phyloP scores from a whole-genome alignment of 164 flowering plant species.

The Sextonia rubra region DNA sequence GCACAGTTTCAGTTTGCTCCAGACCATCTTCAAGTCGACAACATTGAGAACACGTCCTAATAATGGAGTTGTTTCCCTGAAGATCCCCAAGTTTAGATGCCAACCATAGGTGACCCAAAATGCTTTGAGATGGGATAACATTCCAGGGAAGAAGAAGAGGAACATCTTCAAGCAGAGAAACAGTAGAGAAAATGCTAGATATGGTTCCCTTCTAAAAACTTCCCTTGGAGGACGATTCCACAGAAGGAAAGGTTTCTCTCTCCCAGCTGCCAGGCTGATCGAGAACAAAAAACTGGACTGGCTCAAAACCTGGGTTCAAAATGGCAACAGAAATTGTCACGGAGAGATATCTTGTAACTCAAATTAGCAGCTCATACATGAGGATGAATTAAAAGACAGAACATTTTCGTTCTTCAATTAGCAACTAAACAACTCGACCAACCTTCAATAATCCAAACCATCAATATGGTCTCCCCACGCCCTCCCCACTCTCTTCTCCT shows the following conservation, averaged over 20 bases:
- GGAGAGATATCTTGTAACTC: not conserved
- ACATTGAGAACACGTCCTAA: conserved; percentile 48
- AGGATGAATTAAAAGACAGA: not conserved
- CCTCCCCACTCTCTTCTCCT: no score
- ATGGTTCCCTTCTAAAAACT: conserved; percentile 45
- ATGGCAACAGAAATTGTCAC: conserved; percentile 7
- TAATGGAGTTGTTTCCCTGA: conserved; percentile 69
- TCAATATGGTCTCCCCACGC: no score
- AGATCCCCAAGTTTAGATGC: conserved; percentile 58
- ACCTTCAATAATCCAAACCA: no score
- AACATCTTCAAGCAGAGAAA: conserved; percentile 45
- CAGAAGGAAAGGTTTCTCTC: conserved; percentile 9
- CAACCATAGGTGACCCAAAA: conserved; percentile 49
- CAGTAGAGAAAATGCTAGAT: conserved; percentile 39
- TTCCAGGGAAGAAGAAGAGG: conserved; percentile 31
- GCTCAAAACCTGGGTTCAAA: conserved; percentile 18
- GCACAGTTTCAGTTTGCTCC: conserved; percentile 55
- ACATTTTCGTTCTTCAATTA: not conserved
- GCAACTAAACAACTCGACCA: no score
- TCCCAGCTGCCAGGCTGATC: conserved; percentile 21
- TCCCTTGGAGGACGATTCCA: conserved; percentile 31
- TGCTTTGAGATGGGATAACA: conserved; percentile 35
- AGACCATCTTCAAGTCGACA: conserved; percentile 60
- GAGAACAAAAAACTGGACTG: conserved; percentile 12
- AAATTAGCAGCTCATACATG: not conserved